Evolutionary conservation across 768 basidiomycete species (phyloP).

Genomic region (Gyrodon lividus): DNA sequence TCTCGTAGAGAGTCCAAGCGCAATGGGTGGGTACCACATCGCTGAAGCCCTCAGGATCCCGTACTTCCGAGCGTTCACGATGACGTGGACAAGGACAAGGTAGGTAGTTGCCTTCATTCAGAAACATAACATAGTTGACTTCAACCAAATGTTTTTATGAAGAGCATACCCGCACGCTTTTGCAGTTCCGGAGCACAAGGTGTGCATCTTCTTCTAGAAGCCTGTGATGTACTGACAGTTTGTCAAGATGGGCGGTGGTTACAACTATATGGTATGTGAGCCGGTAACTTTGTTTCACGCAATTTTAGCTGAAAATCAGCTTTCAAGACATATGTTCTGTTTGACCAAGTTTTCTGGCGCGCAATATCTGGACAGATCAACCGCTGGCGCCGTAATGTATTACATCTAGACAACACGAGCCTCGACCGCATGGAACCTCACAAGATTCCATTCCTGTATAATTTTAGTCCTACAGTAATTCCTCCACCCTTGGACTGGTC

Average conservation of each 20-base stretch:
- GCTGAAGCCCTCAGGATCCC: constrained; percentile 93
- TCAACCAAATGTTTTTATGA: constrained; percentile 5
- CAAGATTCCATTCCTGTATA: constrained; percentile 97
- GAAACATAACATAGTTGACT: background rate
- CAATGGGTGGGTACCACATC: constrained; percentile 97
- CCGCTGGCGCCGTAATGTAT: constrained; percentile 78
- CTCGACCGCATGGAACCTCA: constrained; percentile 96
- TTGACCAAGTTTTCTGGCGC: constrained; percentile 97
- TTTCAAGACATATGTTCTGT: constrained; percentile 86
- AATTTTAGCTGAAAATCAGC: constrained; percentile 1
- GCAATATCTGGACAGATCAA: constrained; percentile 94
- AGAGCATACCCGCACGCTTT: constrained; percentile 98
- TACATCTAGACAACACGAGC: constrained; percentile 77
- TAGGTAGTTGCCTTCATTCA: constrained; percentile 15
- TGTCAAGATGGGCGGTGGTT: constrained; percentile 86
- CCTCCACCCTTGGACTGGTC: constrained; percentile 98
- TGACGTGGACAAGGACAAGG: constrained; percentile 97
- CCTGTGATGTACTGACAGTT: constrained; percentile 14
- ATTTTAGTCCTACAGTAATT: constrained; percentile 89
- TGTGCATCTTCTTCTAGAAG: constrained; percentile 26
- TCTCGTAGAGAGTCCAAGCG: constrained; percentile 91
- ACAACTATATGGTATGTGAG: constrained; percentile 89
- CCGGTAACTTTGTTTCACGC: constrained; percentile 1
- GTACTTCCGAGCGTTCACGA: constrained; percentile 94
- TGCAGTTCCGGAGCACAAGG: constrained; percentile 95